Evolutionary conservation across 495 filamentous ascomycete species (phyloP).

Genomic region (Halenospora varia): DNA sequence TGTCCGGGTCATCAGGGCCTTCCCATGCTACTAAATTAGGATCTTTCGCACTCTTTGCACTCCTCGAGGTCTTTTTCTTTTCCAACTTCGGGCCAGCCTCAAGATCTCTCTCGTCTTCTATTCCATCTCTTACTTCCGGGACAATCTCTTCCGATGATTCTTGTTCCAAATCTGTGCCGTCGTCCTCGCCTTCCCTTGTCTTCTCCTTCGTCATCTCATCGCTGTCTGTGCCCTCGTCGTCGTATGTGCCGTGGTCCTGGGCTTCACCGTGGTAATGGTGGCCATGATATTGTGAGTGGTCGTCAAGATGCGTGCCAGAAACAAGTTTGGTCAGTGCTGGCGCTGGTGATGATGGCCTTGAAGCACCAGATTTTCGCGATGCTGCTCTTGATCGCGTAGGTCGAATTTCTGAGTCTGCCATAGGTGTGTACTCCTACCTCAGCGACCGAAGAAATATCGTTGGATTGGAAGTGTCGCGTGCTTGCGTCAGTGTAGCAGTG

Average conservation of each 20-base stretch:
- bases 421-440: neutral
- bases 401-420: neutral
- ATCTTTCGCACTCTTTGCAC: slow-evolving; percentile 10
- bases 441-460: neutral
- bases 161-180: neutral
- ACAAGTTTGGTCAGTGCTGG: neutral
- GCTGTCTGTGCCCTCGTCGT: slow-evolving; percentile 5
- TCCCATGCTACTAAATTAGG: slow-evolving; percentile 56
- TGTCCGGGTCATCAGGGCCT: slow-evolving; percentile 45
- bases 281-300: slow-evolving; percentile 8
- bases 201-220: slow-evolving; percentile 1
- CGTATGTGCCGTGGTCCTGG: too few relatives aligned
- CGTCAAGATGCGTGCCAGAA: slow-evolving; percentile 15
- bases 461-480: too few relatives aligned
- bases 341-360: neutral
- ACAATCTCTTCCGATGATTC: neutral
- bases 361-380: slow-evolving; percentile 4
- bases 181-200: neutral
- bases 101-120: slow-evolving; percentile 17
- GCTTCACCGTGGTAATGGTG: slow-evolving; percentile 3
- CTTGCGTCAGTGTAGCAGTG: too few relatives aligned
- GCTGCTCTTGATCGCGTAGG: slow-evolving; percentile 2
- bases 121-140: slow-evolving; percentile 17
- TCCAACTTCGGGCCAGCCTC: slow-evolving; percentile 13
- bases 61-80: slow-evolving; percentile 11